Percentiles rank a stretch among this genome's conserved stretches.
Conservation (phyloP, 129 eudicot species). For the Tagetes erecta region DNA sequence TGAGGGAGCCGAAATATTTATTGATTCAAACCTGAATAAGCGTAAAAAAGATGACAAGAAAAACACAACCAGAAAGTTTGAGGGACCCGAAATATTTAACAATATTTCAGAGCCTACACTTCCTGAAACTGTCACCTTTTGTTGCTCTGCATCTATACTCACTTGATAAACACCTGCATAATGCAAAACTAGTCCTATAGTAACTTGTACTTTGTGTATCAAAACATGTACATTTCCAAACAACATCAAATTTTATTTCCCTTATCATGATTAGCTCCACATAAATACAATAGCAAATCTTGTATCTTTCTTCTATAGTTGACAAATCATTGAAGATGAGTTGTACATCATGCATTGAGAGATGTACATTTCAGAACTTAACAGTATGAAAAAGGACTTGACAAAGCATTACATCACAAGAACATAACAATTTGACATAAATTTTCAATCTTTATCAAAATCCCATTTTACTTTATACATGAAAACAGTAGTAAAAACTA, state of each 20-base stretch:
- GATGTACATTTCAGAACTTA: conserved; percentile 12
- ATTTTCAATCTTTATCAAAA: conserved; percentile 22
- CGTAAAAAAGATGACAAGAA: too few species aligned
- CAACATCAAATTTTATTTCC: background rate
- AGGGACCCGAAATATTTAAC: conserved; percentile 20
- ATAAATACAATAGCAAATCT: background rate
- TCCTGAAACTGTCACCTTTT: conserved; percentile 77
- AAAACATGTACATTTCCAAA: conserved; percentile 18
- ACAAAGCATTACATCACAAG: conserved; percentile 26
- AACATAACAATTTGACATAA: conserved; percentile 10
- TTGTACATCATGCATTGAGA: conserved; percentile 18
- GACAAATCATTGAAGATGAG: conserved; percentile 10
- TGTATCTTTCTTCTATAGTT: background rate
- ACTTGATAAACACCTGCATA: conserved; percentile 72
- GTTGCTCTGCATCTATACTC: conserved; percentile 68
- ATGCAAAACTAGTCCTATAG: conserved; percentile 2
- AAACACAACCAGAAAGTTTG: too few species aligned
- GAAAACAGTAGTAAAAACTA: conserved; percentile 2
- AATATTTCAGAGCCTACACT: conserved; percentile 58
- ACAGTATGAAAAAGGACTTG: conserved; percentile 9
- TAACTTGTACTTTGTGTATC: conserved; percentile 18
- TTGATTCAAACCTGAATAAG: too few species aligned
- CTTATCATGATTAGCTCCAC: background rate
- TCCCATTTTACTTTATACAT: conserved; percentile 14
- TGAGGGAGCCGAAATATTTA: too few species aligned